A percentile compares a stretch with the other conserved stretches of the same genome.
Evolutionary conservation across 2,329 filamentous ascomycete genomes (phyloP).

Genomic region (Fusarium bulbicola): DNA sequence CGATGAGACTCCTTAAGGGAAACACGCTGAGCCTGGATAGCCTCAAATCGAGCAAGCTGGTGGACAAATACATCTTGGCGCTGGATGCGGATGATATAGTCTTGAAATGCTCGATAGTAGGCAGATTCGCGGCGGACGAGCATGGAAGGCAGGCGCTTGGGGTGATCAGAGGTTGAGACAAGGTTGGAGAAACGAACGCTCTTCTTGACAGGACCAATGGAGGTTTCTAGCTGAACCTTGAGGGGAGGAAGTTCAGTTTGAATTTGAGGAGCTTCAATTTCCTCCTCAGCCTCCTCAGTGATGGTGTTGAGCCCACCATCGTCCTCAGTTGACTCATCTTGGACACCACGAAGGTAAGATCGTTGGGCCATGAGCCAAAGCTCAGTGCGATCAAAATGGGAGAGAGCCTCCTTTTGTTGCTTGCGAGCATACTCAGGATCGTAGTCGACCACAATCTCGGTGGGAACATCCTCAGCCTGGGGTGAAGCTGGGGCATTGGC

Average conservation of each 20-base stretch:
- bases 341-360: slow-evolving; percentile 76
- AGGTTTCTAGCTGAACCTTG: slow-evolving; percentile 27
- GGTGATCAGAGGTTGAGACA: slow-evolving; percentile 55
- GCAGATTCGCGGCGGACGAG: slow-evolving; percentile 73
- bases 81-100: slow-evolving; percentile 72
- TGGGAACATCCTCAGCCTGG: slow-evolving; percentile 64
- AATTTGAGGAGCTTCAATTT: slow-evolving; percentile 39
- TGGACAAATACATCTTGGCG: slow-evolving; percentile 83
- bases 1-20: slow-evolving; percentile 77
- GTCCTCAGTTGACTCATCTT: slow-evolving; percentile 53
- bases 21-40: slow-evolving; percentile 83
- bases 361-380: slow-evolving; percentile 87
- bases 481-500: slow-evolving; percentile 52
- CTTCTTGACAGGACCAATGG: slow-evolving; percentile 66
- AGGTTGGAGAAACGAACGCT: slow-evolving; percentile 77
- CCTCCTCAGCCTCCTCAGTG: slow-evolving; percentile 47
- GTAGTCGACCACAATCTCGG: slow-evolving; percentile 74
- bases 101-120: slow-evolving; percentile 89
- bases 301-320: slow-evolving; percentile 51
- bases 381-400: slow-evolving; percentile 85
- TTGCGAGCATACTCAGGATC: slow-evolving; percentile 79
- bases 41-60: slow-evolving; percentile 85
- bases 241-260: slow-evolving; percentile 40
- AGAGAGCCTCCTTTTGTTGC: slow-evolving; percentile 73
- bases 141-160: slow-evolving; percentile 62